Percentiles rank a stretch among this genome's conserved stretches.
These are phyloP conservation scores for Papilionanthe hybrid DNA, from an alignment of 116 monocot species.

Conservation along the genomic window DNA sequence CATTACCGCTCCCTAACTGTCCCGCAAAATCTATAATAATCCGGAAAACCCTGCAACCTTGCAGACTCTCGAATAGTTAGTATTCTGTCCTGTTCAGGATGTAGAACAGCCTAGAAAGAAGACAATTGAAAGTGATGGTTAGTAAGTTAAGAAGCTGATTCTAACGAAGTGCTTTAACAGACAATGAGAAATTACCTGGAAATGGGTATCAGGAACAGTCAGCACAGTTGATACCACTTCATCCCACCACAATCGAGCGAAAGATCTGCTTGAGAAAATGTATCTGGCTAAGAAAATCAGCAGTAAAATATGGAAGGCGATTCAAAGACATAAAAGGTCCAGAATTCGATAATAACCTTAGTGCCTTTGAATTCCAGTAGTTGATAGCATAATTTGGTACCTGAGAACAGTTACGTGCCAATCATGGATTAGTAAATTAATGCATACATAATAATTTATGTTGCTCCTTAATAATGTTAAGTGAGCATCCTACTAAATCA, in stretches of 20 bases:
- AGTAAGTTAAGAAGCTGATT: background rate
- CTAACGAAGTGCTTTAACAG: background rate
- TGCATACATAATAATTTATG: background rate
- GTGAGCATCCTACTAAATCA: background rate
- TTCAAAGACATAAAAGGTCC: background rate
- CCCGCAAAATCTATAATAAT: slow-evolving; percentile 69
- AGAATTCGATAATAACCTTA: slow-evolving; percentile 21
- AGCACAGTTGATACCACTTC: slow-evolving; percentile 49
- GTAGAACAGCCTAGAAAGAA: slow-evolving; percentile 50
- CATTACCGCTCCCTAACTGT: slow-evolving; percentile 65
- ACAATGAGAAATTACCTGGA: slow-evolving; percentile 21
- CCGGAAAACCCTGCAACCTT: slow-evolving; percentile 92
- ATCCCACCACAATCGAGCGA: slow-evolving; percentile 60
- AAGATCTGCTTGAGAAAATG: slow-evolving; percentile 29
- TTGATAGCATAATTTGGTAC: slow-evolving; percentile 35
- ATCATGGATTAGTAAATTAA: background rate
- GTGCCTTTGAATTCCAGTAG: slow-evolving; percentile 30
- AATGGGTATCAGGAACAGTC: slow-evolving; percentile 33
- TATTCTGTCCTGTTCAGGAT: slow-evolving; percentile 84
- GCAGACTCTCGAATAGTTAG: slow-evolving; percentile 80
- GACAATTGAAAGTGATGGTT: background rate
- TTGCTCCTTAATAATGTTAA: background rate
- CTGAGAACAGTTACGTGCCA: slow-evolving; percentile 18
- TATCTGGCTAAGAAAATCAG: background rate
- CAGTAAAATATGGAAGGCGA: background rate